A percentile compares a stretch with the other conserved stretches of the same genome.
Evolutionary conservation across 2,329 filamentous ascomycete genomes (phyloP).

Genomic region (Curvularia lunata): DNA sequence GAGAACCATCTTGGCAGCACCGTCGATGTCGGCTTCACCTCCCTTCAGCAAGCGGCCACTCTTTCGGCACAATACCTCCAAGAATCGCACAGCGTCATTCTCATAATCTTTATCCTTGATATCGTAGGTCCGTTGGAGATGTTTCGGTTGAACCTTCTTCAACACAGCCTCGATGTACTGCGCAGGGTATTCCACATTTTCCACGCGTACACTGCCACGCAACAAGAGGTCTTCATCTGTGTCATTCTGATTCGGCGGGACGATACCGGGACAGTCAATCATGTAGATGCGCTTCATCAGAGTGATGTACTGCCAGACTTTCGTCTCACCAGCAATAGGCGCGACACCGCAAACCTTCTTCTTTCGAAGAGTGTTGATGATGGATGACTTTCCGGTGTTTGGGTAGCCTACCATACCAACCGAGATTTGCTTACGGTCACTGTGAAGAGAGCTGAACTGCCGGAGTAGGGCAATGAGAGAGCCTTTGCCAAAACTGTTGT

Average conservation of each 20-base stretch:
- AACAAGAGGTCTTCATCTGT: slow-evolving; percentile 87
- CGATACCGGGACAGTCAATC: slow-evolving; percentile 96
- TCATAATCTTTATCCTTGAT: slow-evolving; percentile 76
- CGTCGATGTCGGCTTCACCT: slow-evolving; percentile 93
- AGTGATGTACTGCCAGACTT: slow-evolving; percentile 97
- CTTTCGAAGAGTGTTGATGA: slow-evolving; percentile 94
- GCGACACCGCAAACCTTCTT: slow-evolving; percentile 95
- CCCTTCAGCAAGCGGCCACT: slow-evolving; percentile 84
- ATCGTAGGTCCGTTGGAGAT: slow-evolving; percentile 93
- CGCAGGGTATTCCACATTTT: slow-evolving; percentile 95
- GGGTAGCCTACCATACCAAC: slow-evolving; percentile 90
- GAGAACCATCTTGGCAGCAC: slow-evolving; percentile 94
- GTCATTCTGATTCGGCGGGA: slow-evolving; percentile 84
- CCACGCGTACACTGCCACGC: slow-evolving; percentile 88
- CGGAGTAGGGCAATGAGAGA: slow-evolving; percentile 89
- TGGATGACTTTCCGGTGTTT: slow-evolving; percentile 93
- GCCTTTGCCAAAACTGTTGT: slow-evolving; percentile 95
- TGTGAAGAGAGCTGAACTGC: slow-evolving; percentile 90
- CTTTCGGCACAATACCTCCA: slow-evolving; percentile 87
- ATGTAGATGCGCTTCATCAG: slow-evolving; percentile 93
- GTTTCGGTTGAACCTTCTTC: slow-evolving; percentile 78
- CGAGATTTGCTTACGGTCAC: slow-evolving; percentile 90
- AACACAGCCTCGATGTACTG: slow-evolving; percentile 92
- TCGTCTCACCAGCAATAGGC: slow-evolving; percentile 94
- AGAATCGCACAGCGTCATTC: slow-evolving; percentile 77